Base-by-base conservation (phyloP, 2,329 filamentous ascomycete species). In the Davidsoniella australis region DNA sequence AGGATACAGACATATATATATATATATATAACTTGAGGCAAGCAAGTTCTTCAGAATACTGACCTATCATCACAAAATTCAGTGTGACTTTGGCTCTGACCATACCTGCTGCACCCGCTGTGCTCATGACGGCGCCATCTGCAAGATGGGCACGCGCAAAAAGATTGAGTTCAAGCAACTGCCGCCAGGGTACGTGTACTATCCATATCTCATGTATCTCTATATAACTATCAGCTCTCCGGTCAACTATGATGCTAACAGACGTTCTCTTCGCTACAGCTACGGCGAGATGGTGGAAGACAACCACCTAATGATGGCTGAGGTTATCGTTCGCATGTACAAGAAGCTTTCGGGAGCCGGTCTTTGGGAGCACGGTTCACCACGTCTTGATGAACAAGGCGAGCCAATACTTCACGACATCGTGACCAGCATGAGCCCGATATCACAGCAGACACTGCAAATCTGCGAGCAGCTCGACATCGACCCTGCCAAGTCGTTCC, bases 151-250 rank as follows among this genome's bases (percentile, higher is more conserved):
- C 6, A 71, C 74, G 12, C 66, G 76, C 54, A 80, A 79, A 59
- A 80, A 80, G 72, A 75, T 75, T n/a, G 76, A 80, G 57, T 80
- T 76, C 60, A 80, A 80, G 65, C 75, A 80, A 62, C 60, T 80
- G 43, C 76, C 76, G 9, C 64, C 72, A 66, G 76, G 76, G 69
- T 78, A 68, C 52, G 70, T 59, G 33, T 14, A 14, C 24, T 41
- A 16, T 9, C 7, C 16, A 7, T 16, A 41, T 43, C 26, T 26
- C 23, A 8, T 45, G 5, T 43, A 23, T 33, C 26, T 36, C 7
- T 10, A 16, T 6, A 20, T 16, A 24, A 4, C 20, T 23, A 23
- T 23, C 5, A 26, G n/a, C 17, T 33, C 18, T 23, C 20, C 20
- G 5, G 20, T 23, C 4, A 23, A 38, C 17, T 14, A 7, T 14